Base-by-base conservation (phyloP, 345 rosid species). In the Eucalyptus sideroxylon region DNA sequence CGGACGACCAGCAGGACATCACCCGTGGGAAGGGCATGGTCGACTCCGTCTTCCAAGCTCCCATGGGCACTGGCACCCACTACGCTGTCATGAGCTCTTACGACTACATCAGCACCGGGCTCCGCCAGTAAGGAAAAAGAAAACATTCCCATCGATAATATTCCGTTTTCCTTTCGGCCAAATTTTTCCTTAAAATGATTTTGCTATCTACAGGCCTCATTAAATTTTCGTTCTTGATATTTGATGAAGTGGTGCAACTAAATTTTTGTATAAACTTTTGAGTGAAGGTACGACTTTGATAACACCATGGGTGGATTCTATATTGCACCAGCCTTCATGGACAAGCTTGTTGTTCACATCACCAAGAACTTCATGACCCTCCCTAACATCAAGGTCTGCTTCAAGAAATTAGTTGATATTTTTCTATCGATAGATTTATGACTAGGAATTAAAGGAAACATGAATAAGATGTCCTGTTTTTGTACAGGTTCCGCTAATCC, bases 311-410 rank as follows among this genome's bases (percentile, higher is more conserved):
- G 93, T 87, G 99, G 98, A 34, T 93, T 92, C 34, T 98, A 97
- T 96, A 98, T 98, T 90, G 99, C 99, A 53, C 99, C 99, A 16
- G 96, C 97, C 89, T 98, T 98, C 95, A 96, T 98, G 99, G 99
- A 98, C 97, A 97, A 98, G 93, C 96, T 98, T 85, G 95, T 97
- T 88, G 99, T 98, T 90, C 99, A 97, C 95, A 91, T 98, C 93
- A 89, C 94, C 93, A 98, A 98, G 98, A 98, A 98, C 98, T 98
- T 94, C 96, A 94, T 98, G 97, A 69, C 26, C 60, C 94, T 98
- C 51, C 99, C 99, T 34, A 97, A 95, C 95, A 97, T 98, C 89
- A 98, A 98, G 97, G 99, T 95, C 88, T 51, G 59, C 56, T 37
- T 34, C 82, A 10, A 34, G 82, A 34, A 24, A 27, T 26, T 51